Evolutionary conservation across 352 stramenopile species (phyloP).

Genomic region (Globisporangium uncinulatum): DNA sequence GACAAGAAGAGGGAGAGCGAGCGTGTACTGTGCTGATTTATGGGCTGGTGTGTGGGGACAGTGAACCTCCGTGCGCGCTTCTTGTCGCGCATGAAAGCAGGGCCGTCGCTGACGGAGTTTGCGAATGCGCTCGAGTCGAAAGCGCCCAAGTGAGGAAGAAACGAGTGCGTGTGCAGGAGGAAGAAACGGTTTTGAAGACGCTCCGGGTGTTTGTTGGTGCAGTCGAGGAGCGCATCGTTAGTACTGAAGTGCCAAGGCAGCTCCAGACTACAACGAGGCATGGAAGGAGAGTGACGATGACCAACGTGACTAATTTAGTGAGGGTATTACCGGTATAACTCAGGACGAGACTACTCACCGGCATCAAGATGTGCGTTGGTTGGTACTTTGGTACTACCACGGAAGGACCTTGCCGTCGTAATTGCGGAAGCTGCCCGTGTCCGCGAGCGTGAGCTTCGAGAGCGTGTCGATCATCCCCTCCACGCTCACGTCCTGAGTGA

Average conservation of each 20-base stretch:
- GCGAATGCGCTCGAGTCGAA: conserved; percentile 2
- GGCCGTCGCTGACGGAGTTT: conserved; percentile 9
- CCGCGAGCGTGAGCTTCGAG: background rate
- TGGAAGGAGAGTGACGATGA: no score
- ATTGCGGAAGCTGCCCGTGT: background rate
- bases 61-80: conserved; percentile 8
- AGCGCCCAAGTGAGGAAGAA: background rate
- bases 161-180: background rate
- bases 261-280: no score
- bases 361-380: no score
- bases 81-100: conserved; percentile 1
- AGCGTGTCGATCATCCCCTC: background rate
- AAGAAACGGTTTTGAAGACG: background rate
- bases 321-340: no score
- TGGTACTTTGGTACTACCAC: no score
- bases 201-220: no score
- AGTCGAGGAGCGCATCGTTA: no score
- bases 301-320: no score
- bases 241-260: no score
- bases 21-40: no score
- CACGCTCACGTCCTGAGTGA: background rate
- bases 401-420: background rate
- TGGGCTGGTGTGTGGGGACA: background rate
- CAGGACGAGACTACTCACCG: no score
- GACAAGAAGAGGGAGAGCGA: no score